A percentile compares a stretch with the other conserved stretches of the same genome.
These are phyloP conservation scores for Yamadazyma takamatsuzukensis DNA, from an alignment of 805 yeast genomes.

Conservation along the genomic window DNA sequence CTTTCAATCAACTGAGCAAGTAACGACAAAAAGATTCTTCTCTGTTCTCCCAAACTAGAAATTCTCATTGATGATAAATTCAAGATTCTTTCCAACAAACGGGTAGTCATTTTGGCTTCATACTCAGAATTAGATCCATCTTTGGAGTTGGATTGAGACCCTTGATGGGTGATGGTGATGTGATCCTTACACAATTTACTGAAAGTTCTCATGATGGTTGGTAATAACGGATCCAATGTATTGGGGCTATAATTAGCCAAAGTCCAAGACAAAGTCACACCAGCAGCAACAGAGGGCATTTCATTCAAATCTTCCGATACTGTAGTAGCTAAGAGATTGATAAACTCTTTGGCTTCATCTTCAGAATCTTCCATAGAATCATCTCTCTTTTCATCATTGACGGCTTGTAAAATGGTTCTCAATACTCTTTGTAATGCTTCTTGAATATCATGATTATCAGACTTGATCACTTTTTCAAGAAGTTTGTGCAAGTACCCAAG, in stretches of 20 bases:
- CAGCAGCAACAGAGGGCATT: slow-evolving; percentile 80
- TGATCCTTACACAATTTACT: slow-evolving; percentile 89
- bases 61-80: slow-evolving; percentile 78
- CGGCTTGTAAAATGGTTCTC: slow-evolving; percentile 63
- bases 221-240: slow-evolving; percentile 70
- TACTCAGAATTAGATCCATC: slow-evolving; percentile 45
- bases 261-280: slow-evolving; percentile 80
- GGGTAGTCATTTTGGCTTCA: slow-evolving; percentile 79
- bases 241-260: slow-evolving; percentile 71
- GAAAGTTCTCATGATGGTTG: slow-evolving; percentile 78
- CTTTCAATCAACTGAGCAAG: slow-evolving; percentile 89
- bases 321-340: slow-evolving; percentile 57
- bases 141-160: slow-evolving; percentile 30
- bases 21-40: slow-evolving; percentile 80
- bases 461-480: slow-evolving; percentile 74
- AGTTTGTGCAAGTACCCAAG: slow-evolving; percentile 65
- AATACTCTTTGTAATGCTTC: slow-evolving; percentile 77
- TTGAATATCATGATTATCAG: slow-evolving; percentile 84
- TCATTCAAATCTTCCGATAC: slow-evolving; percentile 76
- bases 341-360: slow-evolving; percentile 61
- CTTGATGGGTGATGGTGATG: slow-evolving; percentile 56
- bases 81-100: slow-evolving; percentile 68
- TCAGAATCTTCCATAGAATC: slow-evolving; percentile 53
- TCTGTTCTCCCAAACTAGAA: slow-evolving; percentile 85
- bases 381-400: slow-evolving; percentile 40